Conservation (phyloP, 2,329 filamentous ascomycete genomes). For the Seiridium cupressi region DNA sequence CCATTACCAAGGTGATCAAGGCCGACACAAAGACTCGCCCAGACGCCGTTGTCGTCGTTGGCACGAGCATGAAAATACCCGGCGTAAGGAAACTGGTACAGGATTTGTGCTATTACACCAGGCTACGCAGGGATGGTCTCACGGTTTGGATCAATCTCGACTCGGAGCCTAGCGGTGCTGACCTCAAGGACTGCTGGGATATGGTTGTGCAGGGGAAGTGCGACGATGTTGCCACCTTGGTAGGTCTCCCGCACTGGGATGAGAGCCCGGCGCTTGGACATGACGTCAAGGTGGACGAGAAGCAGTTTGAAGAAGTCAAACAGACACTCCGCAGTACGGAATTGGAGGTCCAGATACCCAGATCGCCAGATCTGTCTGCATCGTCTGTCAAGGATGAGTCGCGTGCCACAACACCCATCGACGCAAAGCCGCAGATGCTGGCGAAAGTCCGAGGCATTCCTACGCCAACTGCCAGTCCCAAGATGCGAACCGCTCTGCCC, state of each 20-base stretch:
- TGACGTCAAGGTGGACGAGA: constrained; percentile 42
- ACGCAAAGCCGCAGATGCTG: constrained; percentile 36
- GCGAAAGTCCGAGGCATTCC: constrained; percentile 49
- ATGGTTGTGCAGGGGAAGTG: constrained; percentile 83
- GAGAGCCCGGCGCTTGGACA: constrained; percentile 48
- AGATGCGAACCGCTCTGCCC: constrained; percentile 37
- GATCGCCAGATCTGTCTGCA: constrained; percentile 16
- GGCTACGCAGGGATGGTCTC: constrained; percentile 77
- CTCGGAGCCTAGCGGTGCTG: constrained; percentile 74
- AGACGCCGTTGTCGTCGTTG: constrained; percentile 91
- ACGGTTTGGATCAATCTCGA: constrained; percentile 96
- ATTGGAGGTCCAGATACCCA: constrained; percentile 41
- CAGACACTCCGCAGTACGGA: constrained; percentile 34
- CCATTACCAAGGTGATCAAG: constrained; percentile 86
- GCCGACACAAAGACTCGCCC: constrained; percentile 83
- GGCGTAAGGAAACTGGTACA: constrained; percentile 86
- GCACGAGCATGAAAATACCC: constrained; percentile 92
- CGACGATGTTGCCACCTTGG: constrained; percentile 79
- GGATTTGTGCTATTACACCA: constrained; percentile 86
- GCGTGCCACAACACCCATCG: constrained; percentile 19
- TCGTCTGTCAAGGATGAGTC: constrained; percentile 20
- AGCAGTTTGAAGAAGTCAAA: constrained; percentile 38
- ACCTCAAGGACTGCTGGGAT: constrained; percentile 93
- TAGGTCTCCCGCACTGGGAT: constrained; percentile 61
- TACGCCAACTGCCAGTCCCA: constrained; percentile 58